Base-by-base conservation (phyloP, 2,329 filamentous ascomycete species). In the Alternaria consortialis region DNA sequence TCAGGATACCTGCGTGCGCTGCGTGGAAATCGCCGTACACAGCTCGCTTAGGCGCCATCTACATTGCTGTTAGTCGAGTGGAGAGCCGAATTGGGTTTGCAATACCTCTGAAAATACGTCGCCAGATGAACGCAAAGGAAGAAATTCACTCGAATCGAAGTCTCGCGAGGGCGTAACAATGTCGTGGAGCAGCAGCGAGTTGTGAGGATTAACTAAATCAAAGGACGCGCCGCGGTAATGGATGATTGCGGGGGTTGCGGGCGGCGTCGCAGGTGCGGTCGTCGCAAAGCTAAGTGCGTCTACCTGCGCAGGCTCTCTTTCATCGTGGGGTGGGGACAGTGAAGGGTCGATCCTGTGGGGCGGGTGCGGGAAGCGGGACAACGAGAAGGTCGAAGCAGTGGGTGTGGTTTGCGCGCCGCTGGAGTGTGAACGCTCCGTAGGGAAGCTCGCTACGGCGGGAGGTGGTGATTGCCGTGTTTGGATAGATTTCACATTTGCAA, bases 201-300 rank as follows among this genome's bases (percentile, higher is more conserved):
- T 69, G 67, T 76, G 77, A 3, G 78, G 77, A 47, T 80, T 80
- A 20, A 80, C 72, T 12, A 80, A 56, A 56, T 80, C 77, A 53
- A 80, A 80, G 15, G 78, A 80, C 3, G 77, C 66, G 46, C 78
- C 78, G 25, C 77, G 75, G 58, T 79, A 79, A 58, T 80, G 77
- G 17, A 79, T 68, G 20, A 74, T 73, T 13, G 77, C 77, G 46
- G 78, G 77, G 5, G 77, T 79, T 31, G 74, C 71, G 4, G 78
- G 77, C 23, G 77, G 77, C 5, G 76, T 79, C 13, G 59, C 74
- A 3, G 74, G 75, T 13, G 72, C 71, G 17, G 71, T 65, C 13
- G 72, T 67, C 32, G 68, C 54, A 40, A 74, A 76, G 50, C 64
- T 70, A 25, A 60, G 63, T 29, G 70, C 51, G 56, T 68, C 68